These are phyloP conservation scores for Moesziomyces sp. DNA, from an alignment of 1,284 basidiomycete species.

Conservation along the genomic window DNA sequence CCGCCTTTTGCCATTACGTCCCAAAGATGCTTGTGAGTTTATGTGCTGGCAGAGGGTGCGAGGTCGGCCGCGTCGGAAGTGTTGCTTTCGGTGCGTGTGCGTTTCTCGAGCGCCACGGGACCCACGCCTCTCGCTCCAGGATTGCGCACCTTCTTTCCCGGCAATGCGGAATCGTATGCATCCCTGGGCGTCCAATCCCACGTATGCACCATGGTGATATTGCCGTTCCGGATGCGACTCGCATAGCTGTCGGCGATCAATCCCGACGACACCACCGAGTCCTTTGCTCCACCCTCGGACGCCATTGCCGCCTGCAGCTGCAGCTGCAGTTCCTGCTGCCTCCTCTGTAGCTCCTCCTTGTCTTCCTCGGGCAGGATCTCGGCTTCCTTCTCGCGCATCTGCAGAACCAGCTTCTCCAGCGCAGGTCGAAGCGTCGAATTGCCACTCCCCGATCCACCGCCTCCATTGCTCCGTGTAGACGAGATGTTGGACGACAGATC, in stretches of 20 bases:
- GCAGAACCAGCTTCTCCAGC: slow-evolving; percentile 48
- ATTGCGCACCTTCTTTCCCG: slow-evolving; percentile 31
- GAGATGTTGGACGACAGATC: slow-evolving; percentile 53
- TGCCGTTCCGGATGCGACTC: slow-evolving; percentile 46
- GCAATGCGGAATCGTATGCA: slow-evolving; percentile 39
- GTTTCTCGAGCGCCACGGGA: slow-evolving; percentile 38
- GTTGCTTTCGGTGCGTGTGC: slow-evolving; percentile 20
- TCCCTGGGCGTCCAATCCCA: slow-evolving; percentile 58
- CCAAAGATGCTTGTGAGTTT: too few species aligned
- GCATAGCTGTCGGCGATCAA: slow-evolving; percentile 49
- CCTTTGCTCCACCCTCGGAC: slow-evolving; percentile 34
- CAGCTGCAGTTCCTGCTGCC: slow-evolving; percentile 50
- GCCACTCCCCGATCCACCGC: slow-evolving; percentile 54
- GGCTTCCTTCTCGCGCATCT: slow-evolving; percentile 45
- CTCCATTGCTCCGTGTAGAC: slow-evolving; percentile 44
- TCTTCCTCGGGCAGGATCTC: slow-evolving; percentile 39
- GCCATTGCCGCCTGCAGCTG: slow-evolving; percentile 48
- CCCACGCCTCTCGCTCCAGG: slow-evolving; percentile 26
- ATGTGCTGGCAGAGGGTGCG: not conserved
- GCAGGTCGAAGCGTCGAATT: slow-evolving; percentile 55
- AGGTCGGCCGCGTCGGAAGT: slow-evolving; percentile 13
- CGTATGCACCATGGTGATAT: slow-evolving; percentile 59
- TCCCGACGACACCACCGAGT: slow-evolving; percentile 32
- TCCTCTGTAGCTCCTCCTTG: slow-evolving; percentile 43
- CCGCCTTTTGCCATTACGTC: too few species aligned